These are phyloP conservation scores for Suhomyces ambrosiae DNA, from an alignment of 1,139 yeast genomes.

Conservation along the genomic window DNA sequence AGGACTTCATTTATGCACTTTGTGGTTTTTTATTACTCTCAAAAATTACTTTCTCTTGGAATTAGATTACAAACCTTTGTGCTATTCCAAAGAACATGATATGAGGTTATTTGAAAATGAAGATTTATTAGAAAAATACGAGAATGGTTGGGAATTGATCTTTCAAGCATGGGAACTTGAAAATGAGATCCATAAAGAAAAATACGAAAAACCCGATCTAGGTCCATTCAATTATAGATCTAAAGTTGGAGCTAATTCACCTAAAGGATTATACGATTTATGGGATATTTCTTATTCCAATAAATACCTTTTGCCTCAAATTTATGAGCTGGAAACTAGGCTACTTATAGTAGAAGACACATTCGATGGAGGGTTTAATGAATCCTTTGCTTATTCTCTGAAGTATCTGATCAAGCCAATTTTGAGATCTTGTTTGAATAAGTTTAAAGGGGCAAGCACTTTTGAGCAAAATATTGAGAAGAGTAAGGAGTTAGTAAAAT, in stretches of 20 bases:
- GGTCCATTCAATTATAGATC: no score
- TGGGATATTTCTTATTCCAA: conserved; percentile 25
- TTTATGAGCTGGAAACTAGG: conserved; percentile 16
- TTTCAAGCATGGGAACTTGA: conserved; percentile 18
- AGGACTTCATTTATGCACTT: conserved; percentile 40
- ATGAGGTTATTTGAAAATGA: conserved; percentile 18
- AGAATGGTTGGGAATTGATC: conserved; percentile 28
- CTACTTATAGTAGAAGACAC: conserved; percentile 7
- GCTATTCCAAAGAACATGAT: conserved; percentile 16
- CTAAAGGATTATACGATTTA: conserved; percentile 8
- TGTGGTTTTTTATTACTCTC: conserved; percentile 44
- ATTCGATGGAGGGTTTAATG: conserved; percentile 3
- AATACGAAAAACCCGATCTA: no score
- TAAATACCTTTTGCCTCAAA: conserved; percentile 26
- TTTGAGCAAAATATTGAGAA: conserved; percentile 16
- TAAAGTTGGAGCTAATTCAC: background rate
- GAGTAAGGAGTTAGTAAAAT: conserved; percentile 22
- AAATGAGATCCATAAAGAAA: conserved; percentile 6
- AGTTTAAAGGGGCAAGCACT: conserved; percentile 15
- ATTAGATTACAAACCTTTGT: conserved; percentile 28
- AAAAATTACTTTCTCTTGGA: conserved; percentile 28
- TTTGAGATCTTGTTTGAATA: conserved; percentile 22
- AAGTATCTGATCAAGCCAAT: conserved; percentile 22
- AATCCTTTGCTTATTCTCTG: conserved; percentile 17
- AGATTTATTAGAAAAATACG: conserved; percentile 17